phyloP scores from a whole-genome alignment of 305 asterid species.

The Fraxinus greggii region DNA sequence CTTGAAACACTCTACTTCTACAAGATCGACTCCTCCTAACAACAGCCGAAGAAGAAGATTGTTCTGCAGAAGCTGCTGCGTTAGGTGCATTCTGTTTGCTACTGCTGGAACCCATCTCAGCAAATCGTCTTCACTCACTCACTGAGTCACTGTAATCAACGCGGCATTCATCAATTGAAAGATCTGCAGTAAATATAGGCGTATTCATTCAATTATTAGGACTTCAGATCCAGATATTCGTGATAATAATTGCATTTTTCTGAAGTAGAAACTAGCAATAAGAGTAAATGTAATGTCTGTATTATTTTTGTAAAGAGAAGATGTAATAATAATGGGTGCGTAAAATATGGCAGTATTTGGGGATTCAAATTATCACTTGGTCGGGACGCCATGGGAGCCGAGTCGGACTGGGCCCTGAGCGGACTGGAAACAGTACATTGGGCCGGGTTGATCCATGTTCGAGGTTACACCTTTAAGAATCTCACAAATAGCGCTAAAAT shows the following conservation, averaged over 20 bases:
- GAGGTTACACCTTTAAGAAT: not conserved
- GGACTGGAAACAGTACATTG: not conserved
- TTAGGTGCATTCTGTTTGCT: conserved; percentile 61
- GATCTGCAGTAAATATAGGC: conserved; percentile 30
- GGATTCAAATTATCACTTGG: conserved; percentile 40
- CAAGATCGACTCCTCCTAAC: conserved; percentile 58
- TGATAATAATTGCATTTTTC: conserved; percentile 26
- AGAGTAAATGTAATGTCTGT: conserved; percentile 26
- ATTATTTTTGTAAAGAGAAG: not conserved
- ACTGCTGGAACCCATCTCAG: conserved; percentile 62
- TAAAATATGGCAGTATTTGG: conserved; percentile 28
- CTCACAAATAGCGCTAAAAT: not conserved
- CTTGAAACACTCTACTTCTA: conserved; percentile 55
- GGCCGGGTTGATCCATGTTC: not conserved
- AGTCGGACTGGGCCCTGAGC: not conserved
- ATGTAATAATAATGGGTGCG: not conserved
- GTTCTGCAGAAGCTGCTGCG: conserved; percentile 23
- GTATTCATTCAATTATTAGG: not conserved
- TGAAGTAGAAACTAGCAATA: conserved; percentile 24
- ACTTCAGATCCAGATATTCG: conserved; percentile 49
- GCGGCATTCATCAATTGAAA: conserved; percentile 8
- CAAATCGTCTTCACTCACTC: conserved; percentile 7
- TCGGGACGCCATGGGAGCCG: conserved; percentile 15
- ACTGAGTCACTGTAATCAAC: conserved; percentile 6
- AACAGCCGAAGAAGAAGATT: conserved; percentile 34